Base-by-base conservation (phyloP, 2,329 filamentous ascomycete species). In the Plenodomus tracheiphilus region DNA sequence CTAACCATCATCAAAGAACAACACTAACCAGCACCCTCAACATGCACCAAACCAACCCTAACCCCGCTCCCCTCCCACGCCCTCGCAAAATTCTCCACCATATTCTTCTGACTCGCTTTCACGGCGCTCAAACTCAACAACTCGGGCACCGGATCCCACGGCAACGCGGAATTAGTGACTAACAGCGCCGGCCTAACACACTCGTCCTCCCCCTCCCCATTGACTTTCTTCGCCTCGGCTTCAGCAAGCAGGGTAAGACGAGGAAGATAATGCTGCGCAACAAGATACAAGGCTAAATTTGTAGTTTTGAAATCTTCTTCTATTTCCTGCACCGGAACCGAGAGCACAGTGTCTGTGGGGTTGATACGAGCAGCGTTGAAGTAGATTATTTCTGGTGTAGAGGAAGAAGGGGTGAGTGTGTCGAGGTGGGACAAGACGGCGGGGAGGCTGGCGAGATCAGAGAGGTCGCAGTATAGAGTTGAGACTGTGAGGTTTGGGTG, bases 341-440 rank as follows among this genome's bases (percentile, higher is more conserved):
- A 68, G 6, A 82, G 61, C 1, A 79, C 35, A 4, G 4, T 66
- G 2, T 70, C 64, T 19, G 72, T 74, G 0, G 73, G 70, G 6
- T 70, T 70, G 1, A 82, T 76, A 0, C 77, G 65, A 2, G 80
- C 80, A 0, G 80, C 79, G 54, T 83, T 83, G 70, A 77, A 82
- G 37, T 80, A 74, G 3, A 82, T 69, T 18, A 75, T 76, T 39
- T 80, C 76, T 1, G 2, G 60, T 54, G n/a, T 68, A 68, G 2
- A n/a, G n/a, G n/a, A n/a, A n/a, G 65, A 62, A 3, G 46, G 3
- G 1, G 70, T 66, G 39, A 67, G 41, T 0, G 40, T 21, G n/a
- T 76, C 76, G 4, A 78, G 69, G 32, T 78, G 64, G 6, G 69
- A 59, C 4, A 82, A 66, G 0, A 72, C 72, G 11, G 54, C 58